These are phyloP conservation scores for Ilex aquifolium DNA, from an alignment of 257 asterid species.

Conservation along the genomic window DNA sequence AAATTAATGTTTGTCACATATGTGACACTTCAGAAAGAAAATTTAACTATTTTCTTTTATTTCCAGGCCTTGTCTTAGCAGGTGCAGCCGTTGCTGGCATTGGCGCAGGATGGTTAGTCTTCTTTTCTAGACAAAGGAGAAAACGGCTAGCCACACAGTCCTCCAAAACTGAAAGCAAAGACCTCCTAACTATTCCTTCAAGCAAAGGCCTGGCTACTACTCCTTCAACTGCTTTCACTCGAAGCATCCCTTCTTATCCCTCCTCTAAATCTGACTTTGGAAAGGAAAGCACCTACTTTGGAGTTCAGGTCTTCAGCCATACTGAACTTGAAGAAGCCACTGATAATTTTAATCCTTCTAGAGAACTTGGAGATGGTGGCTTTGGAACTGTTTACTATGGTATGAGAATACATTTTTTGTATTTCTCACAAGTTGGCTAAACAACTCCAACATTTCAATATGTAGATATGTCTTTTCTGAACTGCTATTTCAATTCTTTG, in stretches of 20 bases:
- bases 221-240: constrained; percentile 37
- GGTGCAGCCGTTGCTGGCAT: constrained; percentile 63
- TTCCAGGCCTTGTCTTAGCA: constrained; percentile 47
- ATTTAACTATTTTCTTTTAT: constrained; percentile 11
- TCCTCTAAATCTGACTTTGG: constrained; percentile 50
- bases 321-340: constrained; percentile 80
- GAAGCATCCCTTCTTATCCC: constrained; percentile 68
- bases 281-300: constrained; percentile 46
- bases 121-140: constrained; percentile 42
- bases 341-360: constrained; percentile 46
- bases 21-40: background rate
- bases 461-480: background rate
- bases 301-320: constrained; percentile 67
- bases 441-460: background rate
- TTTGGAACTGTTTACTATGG: constrained; percentile 83
- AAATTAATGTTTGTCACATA: background rate
- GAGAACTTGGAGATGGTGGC: constrained; percentile 91
- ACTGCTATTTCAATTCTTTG: background rate
- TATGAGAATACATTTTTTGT: constrained; percentile 19
- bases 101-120: constrained; percentile 47
- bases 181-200: constrained; percentile 26
- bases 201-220: constrained; percentile 31
- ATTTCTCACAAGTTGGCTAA: no score
- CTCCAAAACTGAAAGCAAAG: constrained; percentile 30
- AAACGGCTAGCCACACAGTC: constrained; percentile 32